These are phyloP conservation scores for Suhomyces bribrorum DNA, from an alignment of 1,139 yeast species.

Conservation along the genomic window DNA sequence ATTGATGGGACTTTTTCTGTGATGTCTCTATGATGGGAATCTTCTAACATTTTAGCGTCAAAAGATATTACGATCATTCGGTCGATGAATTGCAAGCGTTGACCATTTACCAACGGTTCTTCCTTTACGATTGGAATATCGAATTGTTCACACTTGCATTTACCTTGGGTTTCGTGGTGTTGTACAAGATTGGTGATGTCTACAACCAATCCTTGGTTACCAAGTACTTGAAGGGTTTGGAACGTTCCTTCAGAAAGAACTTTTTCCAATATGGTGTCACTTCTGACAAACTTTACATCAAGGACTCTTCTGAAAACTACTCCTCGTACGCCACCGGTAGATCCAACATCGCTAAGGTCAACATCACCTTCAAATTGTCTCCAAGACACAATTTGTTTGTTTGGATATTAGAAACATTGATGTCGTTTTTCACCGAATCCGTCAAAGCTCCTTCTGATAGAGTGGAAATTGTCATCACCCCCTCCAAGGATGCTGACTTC, in stretches of 20 bases:
- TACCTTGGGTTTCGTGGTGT: constrained; percentile 43
- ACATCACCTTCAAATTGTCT: constrained; percentile 61
- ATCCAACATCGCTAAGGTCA: constrained; percentile 64
- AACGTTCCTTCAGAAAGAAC: constrained; percentile 55
- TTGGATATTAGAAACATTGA: constrained; percentile 55
- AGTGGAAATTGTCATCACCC: constrained; percentile 62
- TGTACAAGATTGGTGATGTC: constrained; percentile 59
- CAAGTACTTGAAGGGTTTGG: constrained; percentile 46
- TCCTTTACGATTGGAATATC: constrained; percentile 69
- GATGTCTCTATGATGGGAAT: too few relatives aligned
- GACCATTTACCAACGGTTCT: constrained; percentile 52
- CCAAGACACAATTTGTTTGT: constrained; percentile 82
- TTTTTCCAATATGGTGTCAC: constrained; percentile 80
- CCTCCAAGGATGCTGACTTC: constrained; percentile 54
- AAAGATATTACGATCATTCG: constrained; percentile 40
- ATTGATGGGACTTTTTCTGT: too few relatives aligned
- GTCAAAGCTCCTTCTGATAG: constrained; percentile 59
- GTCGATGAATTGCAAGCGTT: constrained; percentile 53
- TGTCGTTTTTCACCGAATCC: constrained; percentile 55
- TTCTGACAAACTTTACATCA: constrained; percentile 49
- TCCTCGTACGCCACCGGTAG: constrained; percentile 90
- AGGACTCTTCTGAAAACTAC: constrained; percentile 71
- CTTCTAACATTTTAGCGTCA: constrained; percentile 13
- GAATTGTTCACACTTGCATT: constrained; percentile 61
- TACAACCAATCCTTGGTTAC: constrained; percentile 60